These are phyloP conservation scores for Bacidia rubella DNA, from an alignment of 495 filamentous ascomycete genomes.

Conservation along the genomic window DNA sequence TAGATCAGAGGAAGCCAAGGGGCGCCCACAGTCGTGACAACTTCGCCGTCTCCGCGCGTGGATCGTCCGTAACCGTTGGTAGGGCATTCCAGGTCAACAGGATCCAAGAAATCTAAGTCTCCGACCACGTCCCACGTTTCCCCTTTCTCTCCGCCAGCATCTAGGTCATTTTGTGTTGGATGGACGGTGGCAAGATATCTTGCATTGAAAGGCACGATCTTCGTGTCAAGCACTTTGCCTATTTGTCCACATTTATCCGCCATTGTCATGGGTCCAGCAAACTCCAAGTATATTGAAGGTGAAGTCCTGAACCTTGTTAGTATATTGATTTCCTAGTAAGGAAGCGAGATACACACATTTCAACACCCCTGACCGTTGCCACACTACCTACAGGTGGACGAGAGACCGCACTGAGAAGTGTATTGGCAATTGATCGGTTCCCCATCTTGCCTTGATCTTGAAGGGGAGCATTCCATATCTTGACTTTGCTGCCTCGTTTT, in stretches of 20 bases:
- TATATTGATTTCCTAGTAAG: background rate
- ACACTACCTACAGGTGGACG: background rate
- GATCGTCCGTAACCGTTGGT: background rate
- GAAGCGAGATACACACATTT: constrained; percentile 4
- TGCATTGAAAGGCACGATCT: background rate
- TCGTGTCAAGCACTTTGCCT: background rate
- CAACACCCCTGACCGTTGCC: constrained; percentile 6
- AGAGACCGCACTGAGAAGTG: background rate
- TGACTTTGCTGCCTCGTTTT: background rate
- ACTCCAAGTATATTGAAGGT: constrained; percentile 10
- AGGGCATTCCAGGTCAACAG: constrained; percentile 2
- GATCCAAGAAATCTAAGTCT: background rate
- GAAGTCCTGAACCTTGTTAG: constrained; percentile 7
- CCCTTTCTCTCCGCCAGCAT: too few species aligned
- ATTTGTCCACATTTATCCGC: background rate
- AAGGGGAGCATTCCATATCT: too few species aligned
- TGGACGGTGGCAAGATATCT: background rate
- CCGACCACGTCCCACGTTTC: too few species aligned
- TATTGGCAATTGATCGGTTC: too few species aligned
- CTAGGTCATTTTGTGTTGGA: background rate
- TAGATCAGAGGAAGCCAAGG: constrained; percentile 7
- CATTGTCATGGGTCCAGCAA: background rate
- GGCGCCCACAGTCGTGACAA: constrained; percentile 2
- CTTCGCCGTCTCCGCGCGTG: background rate
- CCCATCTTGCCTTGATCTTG: too few species aligned